Evolutionary conservation across 2,329 filamentous ascomycete species (phyloP).

Genomic region (Scolecobasidium constrictum): DNA sequence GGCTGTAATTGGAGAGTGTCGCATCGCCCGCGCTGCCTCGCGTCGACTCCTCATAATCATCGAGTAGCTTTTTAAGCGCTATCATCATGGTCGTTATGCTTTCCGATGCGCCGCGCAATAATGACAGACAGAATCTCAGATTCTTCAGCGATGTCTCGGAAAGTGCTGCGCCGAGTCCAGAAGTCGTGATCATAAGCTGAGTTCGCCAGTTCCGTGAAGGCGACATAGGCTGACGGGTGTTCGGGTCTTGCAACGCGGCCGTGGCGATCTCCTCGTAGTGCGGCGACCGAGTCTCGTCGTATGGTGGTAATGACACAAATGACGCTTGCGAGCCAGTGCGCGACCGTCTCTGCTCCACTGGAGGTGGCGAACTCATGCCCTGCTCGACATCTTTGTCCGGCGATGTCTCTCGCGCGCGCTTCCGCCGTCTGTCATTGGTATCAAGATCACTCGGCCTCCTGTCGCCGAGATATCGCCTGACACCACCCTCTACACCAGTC

Average conservation of each 20-base stretch:
- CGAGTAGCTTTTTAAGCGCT: constrained; percentile 62
- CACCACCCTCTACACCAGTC: constrained; percentile 78
- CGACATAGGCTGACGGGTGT: constrained; percentile 15
- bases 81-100: constrained; percentile 67
- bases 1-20: constrained; percentile 7
- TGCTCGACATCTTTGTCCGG: constrained; percentile 38
- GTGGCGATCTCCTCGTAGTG: constrained; percentile 55
- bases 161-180: constrained; percentile 82
- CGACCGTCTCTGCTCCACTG: constrained; percentile 15
- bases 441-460: constrained; percentile 38
- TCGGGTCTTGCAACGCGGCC: constrained; percentile 18
- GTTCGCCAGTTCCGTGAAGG: constrained; percentile 57
- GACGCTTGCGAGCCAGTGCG: constrained; percentile 14
- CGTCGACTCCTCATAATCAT: constrained; percentile 59
- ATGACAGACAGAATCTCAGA: constrained; percentile 71
- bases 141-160: constrained; percentile 77
- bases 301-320: constrained; percentile 65
- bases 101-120: constrained; percentile 71
- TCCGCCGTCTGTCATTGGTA: constrained; percentile 29
- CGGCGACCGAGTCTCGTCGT: constrained; percentile 67
- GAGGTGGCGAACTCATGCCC: constrained; percentile 16
- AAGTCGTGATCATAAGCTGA: constrained; percentile 79
- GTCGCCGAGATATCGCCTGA: constrained; percentile 70
- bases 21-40: neutral
- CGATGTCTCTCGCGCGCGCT: constrained; percentile 25